A percentile compares a stretch with the other conserved stretches of the same genome.
Evolutionary conservation across 2,329 filamentous ascomycete species (phyloP).

Genomic region (Blastomyces gilchristii): DNA sequence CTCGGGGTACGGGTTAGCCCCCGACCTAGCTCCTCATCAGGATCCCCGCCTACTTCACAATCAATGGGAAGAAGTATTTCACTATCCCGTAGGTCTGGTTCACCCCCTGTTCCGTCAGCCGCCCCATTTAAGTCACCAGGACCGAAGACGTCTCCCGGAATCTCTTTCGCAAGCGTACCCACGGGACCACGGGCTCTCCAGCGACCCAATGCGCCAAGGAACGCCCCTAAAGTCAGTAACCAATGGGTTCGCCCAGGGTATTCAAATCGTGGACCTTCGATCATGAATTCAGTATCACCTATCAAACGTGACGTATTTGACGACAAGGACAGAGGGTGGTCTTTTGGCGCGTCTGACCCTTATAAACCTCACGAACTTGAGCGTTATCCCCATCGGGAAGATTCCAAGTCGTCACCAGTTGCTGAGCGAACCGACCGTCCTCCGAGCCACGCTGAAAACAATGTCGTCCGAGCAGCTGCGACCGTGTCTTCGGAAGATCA

Average conservation of each 20-base stretch:
- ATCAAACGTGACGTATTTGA: constrained; percentile 27
- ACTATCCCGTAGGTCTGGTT: constrained; percentile 21
- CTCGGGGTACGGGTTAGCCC: constrained; percentile 10
- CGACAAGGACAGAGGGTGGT: constrained; percentile 17
- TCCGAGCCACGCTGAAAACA: neutral
- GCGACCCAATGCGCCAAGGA: constrained; percentile 24
- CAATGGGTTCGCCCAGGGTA: constrained; percentile 33
- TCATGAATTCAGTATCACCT: constrained; percentile 12
- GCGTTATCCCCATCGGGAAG: neutral
- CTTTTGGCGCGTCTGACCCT: neutral
- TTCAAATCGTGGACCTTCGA: constrained; percentile 11
- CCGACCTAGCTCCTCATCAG: constrained; percentile 17
- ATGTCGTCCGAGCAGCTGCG: neutral
- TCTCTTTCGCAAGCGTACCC: constrained; percentile 29
- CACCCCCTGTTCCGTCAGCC: constrained; percentile 15
- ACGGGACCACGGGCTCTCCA: constrained; percentile 34
- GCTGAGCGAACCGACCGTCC: neutral
- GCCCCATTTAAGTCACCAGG: constrained; percentile 12
- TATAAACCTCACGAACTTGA: constrained; percentile 1
- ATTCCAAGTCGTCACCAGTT: neutral
- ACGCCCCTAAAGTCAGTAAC: constrained; percentile 28
- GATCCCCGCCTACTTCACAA: constrained; percentile 18
- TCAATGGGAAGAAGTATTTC: constrained; percentile 20
- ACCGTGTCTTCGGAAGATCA: neutral
- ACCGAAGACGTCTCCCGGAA: constrained; percentile 29